phyloP scores from a whole-genome alignment of 1,284 basidiomycete species.

The Puccinia novopanici region DNA sequence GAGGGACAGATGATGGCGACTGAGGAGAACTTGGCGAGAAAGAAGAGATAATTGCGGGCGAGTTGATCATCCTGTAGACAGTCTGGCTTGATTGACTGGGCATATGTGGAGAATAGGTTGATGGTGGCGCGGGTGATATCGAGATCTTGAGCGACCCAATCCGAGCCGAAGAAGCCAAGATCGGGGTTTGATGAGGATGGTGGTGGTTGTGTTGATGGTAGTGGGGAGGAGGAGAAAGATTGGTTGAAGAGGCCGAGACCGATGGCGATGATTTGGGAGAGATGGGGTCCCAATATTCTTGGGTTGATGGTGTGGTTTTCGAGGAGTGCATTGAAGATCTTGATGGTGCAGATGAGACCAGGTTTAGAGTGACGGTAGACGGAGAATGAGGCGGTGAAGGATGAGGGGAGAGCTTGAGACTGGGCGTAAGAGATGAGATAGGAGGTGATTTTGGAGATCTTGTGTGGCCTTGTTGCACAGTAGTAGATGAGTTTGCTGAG shows the following conservation, averaged over 20 bases:
- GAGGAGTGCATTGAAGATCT: conserved; percentile 31
- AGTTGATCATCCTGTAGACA: conserved; percentile 26
- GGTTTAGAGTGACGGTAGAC: conserved; percentile 41
- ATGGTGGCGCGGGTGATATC: conserved; percentile 13
- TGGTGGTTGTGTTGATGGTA: background rate
- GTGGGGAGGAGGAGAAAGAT: conserved; percentile 7
- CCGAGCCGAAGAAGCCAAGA: background rate
- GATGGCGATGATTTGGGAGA: conserved; percentile 20
- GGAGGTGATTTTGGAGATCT: conserved; percentile 30
- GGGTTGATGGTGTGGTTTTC: conserved; percentile 2
- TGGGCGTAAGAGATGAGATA: conserved; percentile 41
- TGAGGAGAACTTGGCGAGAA: conserved; percentile 30
- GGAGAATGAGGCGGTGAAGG: conserved; percentile 16
- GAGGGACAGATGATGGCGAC: conserved; percentile 12
- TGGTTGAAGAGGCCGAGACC: conserved; percentile 27
- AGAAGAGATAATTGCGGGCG: conserved; percentile 18
- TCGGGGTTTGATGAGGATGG: background rate
- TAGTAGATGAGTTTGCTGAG: conserved; percentile 44
- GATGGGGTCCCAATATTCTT: background rate
- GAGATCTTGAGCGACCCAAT: conserved; percentile 33
- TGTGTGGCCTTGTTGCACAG: conserved; percentile 37
- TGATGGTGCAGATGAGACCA: conserved; percentile 40
- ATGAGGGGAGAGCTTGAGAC: conserved; percentile 21
- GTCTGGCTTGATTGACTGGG: background rate
- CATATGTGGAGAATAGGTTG: conserved; percentile 17